These are phyloP conservation scores for Marsdenia floribunda DNA, from an alignment of 257 asterid genomes.

Conservation along the genomic window DNA sequence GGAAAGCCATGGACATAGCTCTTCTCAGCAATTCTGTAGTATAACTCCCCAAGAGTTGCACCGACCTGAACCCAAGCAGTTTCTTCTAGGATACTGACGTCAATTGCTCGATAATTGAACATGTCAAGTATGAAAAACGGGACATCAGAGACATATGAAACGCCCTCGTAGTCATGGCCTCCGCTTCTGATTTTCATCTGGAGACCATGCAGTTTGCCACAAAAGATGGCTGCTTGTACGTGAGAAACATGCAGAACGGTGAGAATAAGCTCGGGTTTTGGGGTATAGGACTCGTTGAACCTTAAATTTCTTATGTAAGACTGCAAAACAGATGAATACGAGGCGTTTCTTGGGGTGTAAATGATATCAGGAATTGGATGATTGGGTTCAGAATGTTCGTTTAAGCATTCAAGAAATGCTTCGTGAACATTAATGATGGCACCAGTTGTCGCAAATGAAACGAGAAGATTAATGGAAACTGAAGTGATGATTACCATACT, in stretches of 20 bases:
- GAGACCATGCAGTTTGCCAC: slow-evolving; percentile 19
- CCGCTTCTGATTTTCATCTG: slow-evolving; percentile 6
- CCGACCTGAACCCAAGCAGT: slow-evolving; percentile 11
- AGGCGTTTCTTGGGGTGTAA: slow-evolving; percentile 37
- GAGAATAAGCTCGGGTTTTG: slow-evolving; percentile 50
- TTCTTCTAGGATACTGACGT: neutral
- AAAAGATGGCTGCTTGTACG: slow-evolving; percentile 42
- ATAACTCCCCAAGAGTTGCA: slow-evolving; percentile 3
- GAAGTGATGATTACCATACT: too few relatives aligned
- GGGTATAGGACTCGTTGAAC: slow-evolving; percentile 49
- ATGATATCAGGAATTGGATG: slow-evolving; percentile 40
- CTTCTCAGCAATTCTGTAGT: neutral
- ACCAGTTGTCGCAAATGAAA: too few relatives aligned
- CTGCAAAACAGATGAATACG: slow-evolving; percentile 42
- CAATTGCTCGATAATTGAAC: slow-evolving; percentile 4
- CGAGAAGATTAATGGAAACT: too few relatives aligned
- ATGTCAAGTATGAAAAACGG: slow-evolving; percentile 7
- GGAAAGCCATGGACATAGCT: slow-evolving; percentile 9
- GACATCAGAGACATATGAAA: neutral
- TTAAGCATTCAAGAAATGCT: slow-evolving; percentile 37
- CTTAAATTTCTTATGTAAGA: slow-evolving; percentile 48
- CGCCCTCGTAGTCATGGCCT: slow-evolving; percentile 5
- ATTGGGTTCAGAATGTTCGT: slow-evolving; percentile 23
- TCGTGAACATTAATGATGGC: slow-evolving; percentile 3
- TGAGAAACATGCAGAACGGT: slow-evolving; percentile 50